phyloP scores from a whole-genome alignment of 441 rosid genomes.

The Adansonia gregorii region DNA sequence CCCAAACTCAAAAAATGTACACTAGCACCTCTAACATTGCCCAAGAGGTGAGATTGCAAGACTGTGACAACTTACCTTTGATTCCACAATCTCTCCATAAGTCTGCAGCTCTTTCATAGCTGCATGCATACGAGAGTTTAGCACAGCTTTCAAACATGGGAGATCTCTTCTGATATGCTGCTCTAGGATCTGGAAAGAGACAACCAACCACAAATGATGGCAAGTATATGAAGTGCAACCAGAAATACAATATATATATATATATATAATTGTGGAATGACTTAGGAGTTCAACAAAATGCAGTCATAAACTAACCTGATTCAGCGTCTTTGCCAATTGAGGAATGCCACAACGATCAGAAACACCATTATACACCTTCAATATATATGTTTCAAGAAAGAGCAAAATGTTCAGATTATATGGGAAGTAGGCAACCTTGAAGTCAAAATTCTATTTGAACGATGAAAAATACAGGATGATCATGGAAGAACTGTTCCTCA shows the following conservation, averaged over 20 bases:
- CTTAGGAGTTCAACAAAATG: neutral
- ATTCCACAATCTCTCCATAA: constrained; percentile 55
- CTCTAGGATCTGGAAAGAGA: constrained; percentile 52
- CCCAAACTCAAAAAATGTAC: neutral
- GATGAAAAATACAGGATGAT: constrained; percentile 46
- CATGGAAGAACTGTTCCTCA: constrained; percentile 54
- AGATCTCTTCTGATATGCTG: constrained; percentile 59
- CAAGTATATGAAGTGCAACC: neutral
- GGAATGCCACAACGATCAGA: constrained; percentile 64
- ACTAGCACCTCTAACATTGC: neutral
- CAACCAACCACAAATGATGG: neutral
- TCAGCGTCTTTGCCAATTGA: constrained; percentile 67
- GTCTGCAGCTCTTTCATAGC: constrained; percentile 53
- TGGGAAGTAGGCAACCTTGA: neutral
- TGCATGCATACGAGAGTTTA: constrained; percentile 49
- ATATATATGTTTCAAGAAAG: constrained; percentile 15
- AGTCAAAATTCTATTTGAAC: constrained; percentile 19
- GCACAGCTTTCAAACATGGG: constrained; percentile 59
- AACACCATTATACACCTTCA: constrained; percentile 63
- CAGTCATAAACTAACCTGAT: constrained; percentile 48
- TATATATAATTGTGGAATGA: neutral
- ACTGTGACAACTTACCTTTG: constrained; percentile 45
- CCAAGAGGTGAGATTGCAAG: neutral
- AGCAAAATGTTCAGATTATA: neutral
- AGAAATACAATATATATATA: neutral